Base-by-base conservation (phyloP, 2,329 filamentous ascomycete genomes). In the Sporothrix inflata region DNA sequence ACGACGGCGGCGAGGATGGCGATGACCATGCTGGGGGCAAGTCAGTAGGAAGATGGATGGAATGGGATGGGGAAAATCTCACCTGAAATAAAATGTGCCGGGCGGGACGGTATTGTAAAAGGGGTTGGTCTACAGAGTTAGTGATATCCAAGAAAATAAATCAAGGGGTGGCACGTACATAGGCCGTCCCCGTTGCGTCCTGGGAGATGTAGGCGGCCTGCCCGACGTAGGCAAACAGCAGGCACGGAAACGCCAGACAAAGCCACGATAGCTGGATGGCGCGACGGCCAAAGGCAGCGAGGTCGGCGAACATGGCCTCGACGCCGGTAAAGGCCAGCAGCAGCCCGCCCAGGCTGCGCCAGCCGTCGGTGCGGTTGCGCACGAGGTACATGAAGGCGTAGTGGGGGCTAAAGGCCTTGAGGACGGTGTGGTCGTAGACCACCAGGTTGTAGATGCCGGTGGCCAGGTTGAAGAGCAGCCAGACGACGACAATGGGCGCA, bases 191-290 rank as follows among this genome's bases (percentile, higher is more conserved):
- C n/a, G 80, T 79, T 0, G 86, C 85, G 72, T 88, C 80, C 2
- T 82, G 79, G 74, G 85, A 88, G 73, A 94, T 92, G 77, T 88
- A 92, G 2, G 92, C 91, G 0, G 91, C 92, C 82, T 94, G 92
- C 0, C 92, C 92, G 72, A 87, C 87, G 77, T 94, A 93, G 0
- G 89, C 87, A 14, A 91, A 78, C 1, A 91, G 78, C 66, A 86
- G 83, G 76, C 91, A 93, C 0, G 92, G 92, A 74, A 89, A 92
- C 2, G 87, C 86, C 75, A 89, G 89, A 69, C 84, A 83, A 4
- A 94, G 82, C 92, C 92, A 94, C 57, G 87, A 91, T 19, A 94
- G 83, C 78, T 93, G 91, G 69, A 94, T 89, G 0, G 92, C 91
- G 55, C 86, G 83, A 76, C 87, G 85, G 79, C 87, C 88, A 79